Percentiles rank a stretch among this genome's conserved stretches.
Conservation (phyloP, 768 basidiomycete genomes). For the Russula foetens region DNA sequence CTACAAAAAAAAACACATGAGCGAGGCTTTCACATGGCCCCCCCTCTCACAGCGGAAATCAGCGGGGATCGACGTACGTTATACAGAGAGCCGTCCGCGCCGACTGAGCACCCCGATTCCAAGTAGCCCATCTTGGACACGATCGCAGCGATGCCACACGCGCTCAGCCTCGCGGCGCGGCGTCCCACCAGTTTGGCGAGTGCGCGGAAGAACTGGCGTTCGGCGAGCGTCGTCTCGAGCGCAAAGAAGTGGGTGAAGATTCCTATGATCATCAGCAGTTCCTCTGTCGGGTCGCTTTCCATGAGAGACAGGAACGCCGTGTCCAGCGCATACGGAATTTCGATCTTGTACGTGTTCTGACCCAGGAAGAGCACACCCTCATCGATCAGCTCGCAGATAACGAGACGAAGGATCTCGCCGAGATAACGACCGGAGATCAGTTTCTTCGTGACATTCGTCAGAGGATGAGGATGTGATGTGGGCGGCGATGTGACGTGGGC, state of each 20-base stretch:
- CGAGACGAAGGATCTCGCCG: slow-evolving; percentile 92
- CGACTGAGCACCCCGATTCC: slow-evolving; percentile 83
- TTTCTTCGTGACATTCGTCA: slow-evolving; percentile 44
- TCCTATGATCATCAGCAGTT: slow-evolving; percentile 92
- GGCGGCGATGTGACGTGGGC: slow-evolving; percentile 12
- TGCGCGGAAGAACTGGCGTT: slow-evolving; percentile 95
- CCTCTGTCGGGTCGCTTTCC: slow-evolving; percentile 96
- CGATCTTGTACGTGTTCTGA: slow-evolving; percentile 97
- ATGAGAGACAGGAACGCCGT: slow-evolving; percentile 96
- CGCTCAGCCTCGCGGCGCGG: slow-evolving; percentile 82
- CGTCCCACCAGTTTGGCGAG: slow-evolving; percentile 85
- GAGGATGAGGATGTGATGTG: not conserved
- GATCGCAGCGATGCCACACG: slow-evolving; percentile 95
- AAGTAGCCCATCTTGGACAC: slow-evolving; percentile 92
- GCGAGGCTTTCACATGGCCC: too few relatives aligned
- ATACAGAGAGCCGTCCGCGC: slow-evolving; percentile 92
- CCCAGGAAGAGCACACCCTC: slow-evolving; percentile 96
- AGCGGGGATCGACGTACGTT: slow-evolving; percentile 48
- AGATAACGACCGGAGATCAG: slow-evolving; percentile 93
- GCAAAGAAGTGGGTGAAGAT: slow-evolving; percentile 98
- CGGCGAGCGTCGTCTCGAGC: slow-evolving; percentile 90
- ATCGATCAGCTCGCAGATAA: slow-evolving; percentile 92
- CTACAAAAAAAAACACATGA: slow-evolving; percentile 32
- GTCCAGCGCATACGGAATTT: slow-evolving; percentile 87
- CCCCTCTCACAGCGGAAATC: not conserved